Base-by-base conservation (phyloP, 306 rosid species). In the Canavalia ensiformis region DNA sequence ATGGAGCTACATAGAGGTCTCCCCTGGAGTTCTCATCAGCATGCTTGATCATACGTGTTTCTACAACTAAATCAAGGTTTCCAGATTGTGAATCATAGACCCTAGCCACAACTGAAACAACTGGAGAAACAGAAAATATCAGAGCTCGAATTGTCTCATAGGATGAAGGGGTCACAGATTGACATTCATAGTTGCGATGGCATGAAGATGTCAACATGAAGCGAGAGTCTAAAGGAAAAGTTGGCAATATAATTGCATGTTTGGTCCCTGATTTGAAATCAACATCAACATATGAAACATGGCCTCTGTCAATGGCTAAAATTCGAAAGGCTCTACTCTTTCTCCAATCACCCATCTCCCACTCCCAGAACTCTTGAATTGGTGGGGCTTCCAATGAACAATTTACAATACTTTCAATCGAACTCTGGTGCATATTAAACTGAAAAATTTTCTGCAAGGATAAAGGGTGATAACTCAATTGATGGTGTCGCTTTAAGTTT, bases 341-440 rank as follows among this genome's bases (percentile, higher is more conserved):
- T 91, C 98, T 89, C 96, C 98, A 95, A 80, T 93, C 99, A 30
- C 98, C 99, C 94, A 90, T 93, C 88, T 93, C 98, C 99, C 99
- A 95, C 84, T 95, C 99, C 98, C 98, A 93, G 74, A 95, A 95
- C 70, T 93, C 99, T 69, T 84, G 83, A 82, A 75, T 13, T 29
- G 84, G 85, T 2, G 86, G 75, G 54, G 83, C 85, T 62, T 73
- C 89, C 62, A 39, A 4, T 12, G 97, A 91, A 89, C 99, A 95
- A 81, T 93, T 88, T 66, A 74, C 77, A 34, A 58, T 76, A 72
- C 57, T 81, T 72, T 77, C 86, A 63, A 81, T 72, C 65, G 93
- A 85, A 33, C 77, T 65, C 54, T 82, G 84, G 68, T 91, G 93
- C 18, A 87, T 28, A 76, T 91, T 95, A 64, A 89, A 68, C 88